Percentiles rank a stretch among this genome's conserved stretches.
Evolutionary conservation across 2,329 filamentous ascomycete genomes (phyloP).

Genomic region (Cytospora paraplurivora): DNA sequence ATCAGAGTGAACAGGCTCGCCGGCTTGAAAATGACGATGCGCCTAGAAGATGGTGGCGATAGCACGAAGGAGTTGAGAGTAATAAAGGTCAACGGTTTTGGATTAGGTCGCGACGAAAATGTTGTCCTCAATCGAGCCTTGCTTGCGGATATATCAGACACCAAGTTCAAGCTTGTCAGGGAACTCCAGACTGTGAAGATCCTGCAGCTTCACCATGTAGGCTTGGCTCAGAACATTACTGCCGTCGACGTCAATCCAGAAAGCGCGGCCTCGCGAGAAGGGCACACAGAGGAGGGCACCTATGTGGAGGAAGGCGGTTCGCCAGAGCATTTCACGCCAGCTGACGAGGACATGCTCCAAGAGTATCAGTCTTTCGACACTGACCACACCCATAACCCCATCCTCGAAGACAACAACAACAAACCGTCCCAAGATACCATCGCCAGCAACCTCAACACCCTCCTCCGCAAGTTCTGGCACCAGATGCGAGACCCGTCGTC

Average conservation of each 20-base stretch:
- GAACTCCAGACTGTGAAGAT: constrained; percentile 55
- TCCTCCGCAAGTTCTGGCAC: constrained; percentile 33
- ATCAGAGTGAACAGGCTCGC: constrained; percentile 56
- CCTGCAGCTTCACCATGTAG: constrained; percentile 59
- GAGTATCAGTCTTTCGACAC: constrained; percentile 3
- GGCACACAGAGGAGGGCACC: constrained; percentile 22
- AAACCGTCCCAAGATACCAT: constrained; percentile 11
- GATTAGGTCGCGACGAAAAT: constrained; percentile 84
- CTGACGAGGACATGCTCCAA: constrained; percentile 15
- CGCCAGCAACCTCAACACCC: constrained; percentile 25
- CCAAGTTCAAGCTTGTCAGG: constrained; percentile 78
- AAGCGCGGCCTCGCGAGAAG: constrained; percentile 30
- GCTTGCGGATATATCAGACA: constrained; percentile 75
- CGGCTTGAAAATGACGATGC: constrained; percentile 65
- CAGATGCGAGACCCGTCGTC: constrained; percentile 37
- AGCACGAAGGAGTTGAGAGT: constrained; percentile 62
- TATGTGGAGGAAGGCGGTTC: constrained; percentile 5
- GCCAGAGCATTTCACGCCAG: constrained; percentile 3
- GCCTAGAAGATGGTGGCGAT: constrained; percentile 59
- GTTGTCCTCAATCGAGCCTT: constrained; percentile 78
- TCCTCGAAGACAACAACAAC: constrained; percentile 2
- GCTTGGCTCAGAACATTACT: constrained; percentile 62
- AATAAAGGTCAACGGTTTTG: constrained; percentile 77
- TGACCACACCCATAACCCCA: neutral
- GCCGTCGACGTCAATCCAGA: constrained; percentile 29